Percentiles rank a stretch among this genome's conserved stretches.
phyloP scores from a whole-genome alignment of 1,284 basidiomycete species.

The Tranzscheliella williamsii region DNA sequence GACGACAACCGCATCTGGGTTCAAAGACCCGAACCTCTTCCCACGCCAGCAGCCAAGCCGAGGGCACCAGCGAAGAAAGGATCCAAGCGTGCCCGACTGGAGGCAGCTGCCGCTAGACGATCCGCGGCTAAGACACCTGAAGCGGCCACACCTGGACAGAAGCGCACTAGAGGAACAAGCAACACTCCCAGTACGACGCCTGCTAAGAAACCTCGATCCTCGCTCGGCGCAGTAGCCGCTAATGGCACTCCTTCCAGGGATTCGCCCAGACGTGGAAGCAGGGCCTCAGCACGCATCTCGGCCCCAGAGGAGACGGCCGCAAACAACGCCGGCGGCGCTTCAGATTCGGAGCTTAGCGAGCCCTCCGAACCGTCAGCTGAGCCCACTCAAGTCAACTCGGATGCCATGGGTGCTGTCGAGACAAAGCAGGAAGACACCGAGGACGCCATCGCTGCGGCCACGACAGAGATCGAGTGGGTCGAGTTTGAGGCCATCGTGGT shows the following conservation, averaged over 20 bases:
- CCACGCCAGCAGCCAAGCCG: slow-evolving; percentile 24
- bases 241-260: slow-evolving; percentile 17
- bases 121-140: slow-evolving; percentile 62
- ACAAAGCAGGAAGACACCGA: slow-evolving; percentile 45
- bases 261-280: slow-evolving; percentile 22
- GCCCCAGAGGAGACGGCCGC: slow-evolving; percentile 11
- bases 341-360: slow-evolving; percentile 54
- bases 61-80: slow-evolving; percentile 40
- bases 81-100: slow-evolving; percentile 21
- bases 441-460: slow-evolving; percentile 44
- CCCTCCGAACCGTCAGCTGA: slow-evolving; percentile 6
- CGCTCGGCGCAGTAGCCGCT: slow-evolving; percentile 9
- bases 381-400: slow-evolving; percentile 10
- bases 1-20: slow-evolving; percentile 86
- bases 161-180: slow-evolving; percentile 67
- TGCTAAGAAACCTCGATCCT: slow-evolving; percentile 26
- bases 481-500: slow-evolving; percentile 70
- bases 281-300: slow-evolving; percentile 31
- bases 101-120: slow-evolving; percentile 46
- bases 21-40: slow-evolving; percentile 66
- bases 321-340: slow-evolving; percentile 12
- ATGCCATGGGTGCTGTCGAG: slow-evolving; percentile 15
- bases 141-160: neutral
- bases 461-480: slow-evolving; percentile 53
- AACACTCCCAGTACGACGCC: slow-evolving; percentile 17